These are phyloP conservation scores for Camellia japonica DNA, from an alignment of 148 eudicot species.

Conservation along the genomic window DNA sequence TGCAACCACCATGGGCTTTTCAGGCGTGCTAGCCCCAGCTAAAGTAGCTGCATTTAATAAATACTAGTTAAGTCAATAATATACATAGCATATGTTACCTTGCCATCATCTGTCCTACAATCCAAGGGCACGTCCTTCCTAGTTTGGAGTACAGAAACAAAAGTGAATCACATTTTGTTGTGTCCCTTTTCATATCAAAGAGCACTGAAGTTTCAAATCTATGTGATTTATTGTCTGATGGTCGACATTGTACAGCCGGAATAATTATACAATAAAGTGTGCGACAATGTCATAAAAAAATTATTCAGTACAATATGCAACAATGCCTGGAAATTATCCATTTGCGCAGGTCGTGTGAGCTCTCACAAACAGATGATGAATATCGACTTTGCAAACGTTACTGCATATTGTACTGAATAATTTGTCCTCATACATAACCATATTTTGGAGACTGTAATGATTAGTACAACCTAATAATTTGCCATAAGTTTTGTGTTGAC, in stretches of 20 bases:
- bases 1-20: constrained; percentile 46
- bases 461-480: neutral
- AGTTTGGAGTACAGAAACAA: constrained; percentile 7
- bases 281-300: too few relatives aligned
- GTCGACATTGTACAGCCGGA: too few relatives aligned
- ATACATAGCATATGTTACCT: neutral
- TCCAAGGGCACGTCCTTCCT: neutral
- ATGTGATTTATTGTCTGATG: too few relatives aligned
- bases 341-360: too few relatives aligned
- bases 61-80: neutral
- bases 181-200: neutral
- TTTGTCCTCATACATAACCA: neutral
- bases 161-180: neutral
- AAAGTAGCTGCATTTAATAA: constrained; percentile 20
- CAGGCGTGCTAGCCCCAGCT: constrained; percentile 41
- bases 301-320: too few relatives aligned
- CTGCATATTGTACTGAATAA: too few relatives aligned
- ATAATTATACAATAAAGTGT: too few relatives aligned
- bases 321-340: too few relatives aligned
- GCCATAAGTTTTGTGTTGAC: neutral
- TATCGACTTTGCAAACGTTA: too few relatives aligned
- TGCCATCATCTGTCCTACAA: neutral
- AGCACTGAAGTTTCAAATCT: too few relatives aligned
- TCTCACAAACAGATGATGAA: too few relatives aligned
- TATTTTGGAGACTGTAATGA: neutral